phyloP scores from a whole-genome alignment of 805 yeast genomes.

The Zygotorulaspora sp. region DNA sequence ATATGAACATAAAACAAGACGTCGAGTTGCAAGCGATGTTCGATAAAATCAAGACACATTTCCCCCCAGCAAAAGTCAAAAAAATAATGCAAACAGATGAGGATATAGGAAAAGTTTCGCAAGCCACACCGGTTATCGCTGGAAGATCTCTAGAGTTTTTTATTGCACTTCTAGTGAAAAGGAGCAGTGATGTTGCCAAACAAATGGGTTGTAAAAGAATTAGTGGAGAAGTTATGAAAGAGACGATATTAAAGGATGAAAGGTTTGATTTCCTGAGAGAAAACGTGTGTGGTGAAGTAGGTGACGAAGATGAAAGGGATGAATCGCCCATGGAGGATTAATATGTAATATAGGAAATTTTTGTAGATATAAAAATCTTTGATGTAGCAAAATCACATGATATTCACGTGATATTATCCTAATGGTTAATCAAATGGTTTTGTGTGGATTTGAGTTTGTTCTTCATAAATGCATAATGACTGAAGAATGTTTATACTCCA shows the following conservation, averaged over 20 bases:
- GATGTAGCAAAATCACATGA: not conserved
- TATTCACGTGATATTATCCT: not conserved
- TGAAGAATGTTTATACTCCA: no score
- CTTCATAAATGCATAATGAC: not conserved
- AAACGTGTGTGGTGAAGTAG: slow-evolving; percentile 32
- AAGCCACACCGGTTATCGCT: slow-evolving; percentile 97
- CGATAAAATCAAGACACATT: slow-evolving; percentile 64
- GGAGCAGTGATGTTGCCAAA: slow-evolving; percentile 73
- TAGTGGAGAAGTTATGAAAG: slow-evolving; percentile 73
- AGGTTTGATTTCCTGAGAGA: slow-evolving; percentile 91
- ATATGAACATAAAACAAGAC: slow-evolving; percentile 7
- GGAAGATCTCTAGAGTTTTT: slow-evolving; percentile 93
- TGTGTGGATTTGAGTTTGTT: not conserved
- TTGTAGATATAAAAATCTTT: not conserved
- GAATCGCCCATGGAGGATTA: slow-evolving; percentile 11
- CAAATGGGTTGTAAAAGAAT: slow-evolving; percentile 73
- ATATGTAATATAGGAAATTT: not conserved
- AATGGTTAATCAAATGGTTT: no score
- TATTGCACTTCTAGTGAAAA: slow-evolving; percentile 83
- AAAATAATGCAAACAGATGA: slow-evolving; percentile 97
- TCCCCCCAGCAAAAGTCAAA: slow-evolving; percentile 91
- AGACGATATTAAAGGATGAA: slow-evolving; percentile 80
- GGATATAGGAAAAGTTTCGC: slow-evolving; percentile 97
- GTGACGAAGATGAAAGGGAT: slow-evolving; percentile 8
- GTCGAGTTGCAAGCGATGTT: slow-evolving; percentile 23